Evolutionary conservation across 768 basidiomycete genomes (phyloP), one percentile per base, ranked within the genome.

Genomic region (Leucocoprinus leucothites): DNA sequence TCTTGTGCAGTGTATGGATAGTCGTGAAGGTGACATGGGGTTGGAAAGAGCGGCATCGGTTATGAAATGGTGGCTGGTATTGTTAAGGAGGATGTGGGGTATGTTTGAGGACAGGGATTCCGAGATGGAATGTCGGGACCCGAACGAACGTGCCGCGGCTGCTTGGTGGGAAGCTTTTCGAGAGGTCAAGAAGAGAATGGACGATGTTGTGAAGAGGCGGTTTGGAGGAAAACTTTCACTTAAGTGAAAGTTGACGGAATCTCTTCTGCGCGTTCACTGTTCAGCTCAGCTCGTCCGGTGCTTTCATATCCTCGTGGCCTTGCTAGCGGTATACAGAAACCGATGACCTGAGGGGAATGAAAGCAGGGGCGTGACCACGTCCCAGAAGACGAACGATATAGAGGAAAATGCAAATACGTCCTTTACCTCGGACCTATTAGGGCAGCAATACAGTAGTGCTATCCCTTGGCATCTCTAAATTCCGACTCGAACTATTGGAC

Each of bases 121-220:
- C 21, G 68, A 72, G 46, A 58, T 62, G 63, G 66, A 67, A 57
- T 59, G 59, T 58, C 67, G 71, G 22, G 69, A 70, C 52, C 58
- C 64, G 28, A 72, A 64, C 69, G 71, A 34, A 65, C 41, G 91
- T 85, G 1, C 74, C 75, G 64, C 54, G 9, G 13, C 38, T 9
- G 82, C 82, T 36, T 95, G 93, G 94, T 95, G 92, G 93, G 74
- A 70, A 48, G 81, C 86, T 6, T 94, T 91, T 71, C 72, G 80
- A 56, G 79, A 80, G 26, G 84, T 91, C 2, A 90, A 86, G 71
- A 72, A 62, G 11, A 76, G 74, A 61, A 81, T 94, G 70, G 87
- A 92, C 60, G 71, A 68, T n/a, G 76, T 84, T 19, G 79, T 82
- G 4, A 75, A 79, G 58, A 80, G 78, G 66, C 82, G 81, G 56